Percentiles rank a stretch among this genome's conserved stretches.
Conservation (phyloP, 1,284 basidiomycete genomes). For the Sporisorium iseilematis-ciliati region DNA sequence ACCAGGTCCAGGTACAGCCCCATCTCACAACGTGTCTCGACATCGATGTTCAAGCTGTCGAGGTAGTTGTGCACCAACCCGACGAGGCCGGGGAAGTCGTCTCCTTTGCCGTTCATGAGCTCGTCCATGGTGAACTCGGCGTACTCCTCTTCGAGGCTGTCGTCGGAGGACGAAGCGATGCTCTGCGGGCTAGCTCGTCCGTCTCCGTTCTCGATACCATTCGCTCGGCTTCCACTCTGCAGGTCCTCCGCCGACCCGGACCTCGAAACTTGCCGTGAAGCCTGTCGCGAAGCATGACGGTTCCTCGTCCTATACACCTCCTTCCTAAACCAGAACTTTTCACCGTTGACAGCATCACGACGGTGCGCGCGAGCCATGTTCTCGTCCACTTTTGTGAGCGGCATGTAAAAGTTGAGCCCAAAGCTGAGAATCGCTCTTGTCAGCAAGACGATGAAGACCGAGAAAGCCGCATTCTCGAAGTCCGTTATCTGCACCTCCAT, state of each 20-base stretch:
- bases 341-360: conserved; percentile 80
- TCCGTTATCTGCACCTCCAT: conserved; percentile 99
- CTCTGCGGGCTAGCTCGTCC: conserved; percentile 36
- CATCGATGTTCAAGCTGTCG: conserved; percentile 84
- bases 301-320: conserved; percentile 76
- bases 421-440: conserved; percentile 92
- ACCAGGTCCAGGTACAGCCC: conserved; percentile 70
- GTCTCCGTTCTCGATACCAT: conserved; percentile 9
- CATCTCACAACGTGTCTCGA: conserved; percentile 77
- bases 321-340: conserved; percentile 91
- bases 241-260: conserved; percentile 28
- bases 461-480: conserved; percentile 98
- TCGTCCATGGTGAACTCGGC: conserved; percentile 92
- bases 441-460: conserved; percentile 91
- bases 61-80: conserved; percentile 87
- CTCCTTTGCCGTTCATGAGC: conserved; percentile 89
- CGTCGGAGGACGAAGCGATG: conserved; percentile 21
- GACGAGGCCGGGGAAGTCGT: conserved; percentile 85
- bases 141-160: conserved; percentile 78
- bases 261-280: conserved; percentile 42
- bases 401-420: conserved; percentile 94
- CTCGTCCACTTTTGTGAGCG: conserved; percentile 96
- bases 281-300: conserved; percentile 66
- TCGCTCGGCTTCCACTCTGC: conserved; percentile 8
- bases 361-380: conserved; percentile 93